Evolutionary conservation across 441 rosid species (phyloP), one percentile per base, ranked within the genome.

Genomic region (Populus hybrid): DNA sequence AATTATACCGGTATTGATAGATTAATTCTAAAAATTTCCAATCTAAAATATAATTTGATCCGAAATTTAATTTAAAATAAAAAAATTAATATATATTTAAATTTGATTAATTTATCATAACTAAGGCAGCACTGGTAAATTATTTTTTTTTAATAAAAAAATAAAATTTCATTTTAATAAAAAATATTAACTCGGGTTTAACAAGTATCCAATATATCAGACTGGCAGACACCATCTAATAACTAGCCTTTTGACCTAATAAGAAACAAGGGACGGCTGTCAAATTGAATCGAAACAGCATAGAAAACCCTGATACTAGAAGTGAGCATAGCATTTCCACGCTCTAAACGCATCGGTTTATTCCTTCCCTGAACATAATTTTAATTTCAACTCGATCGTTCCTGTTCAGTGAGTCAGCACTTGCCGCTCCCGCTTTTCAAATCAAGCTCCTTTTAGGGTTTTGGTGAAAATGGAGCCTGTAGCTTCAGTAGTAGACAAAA

Each of bases 401-500:
- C 57, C 57, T 11, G 6, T 57, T 63, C 19, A 7, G 34, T 59
- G 50, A 69, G 34, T 26, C 72, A 7, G 26, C 65, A 46, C n/a
- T 64, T 14, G 75, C 71, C 70, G 77, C 79, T 73, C 42, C 67
- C 57, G 65, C 30, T 66, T 26, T 32, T 66, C 12, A 19, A 38
- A 36, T 38, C 36, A 19, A 70, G 14, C 14, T 21, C 53, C 73
- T 32, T 71, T 30, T 67, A 67, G 73, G 81, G 69, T 74, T 74
- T 69, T 53, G 18, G 19, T 11, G 69, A 57, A 69, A 79, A 91
- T 92, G 98, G 89, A 93, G 35, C 88, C 86, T 16, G 19, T 87
- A 26, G 81, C 83, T 80, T 83, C 90, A 14, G 81, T 83, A 0
- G 79, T 89, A 11, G 90, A 89, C 73, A 87, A 83, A 76, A 75